Evolutionary conservation across 257 asterid genomes (phyloP), one percentile per base, ranked within the genome.

Genomic region (Solanum sitiens): DNA sequence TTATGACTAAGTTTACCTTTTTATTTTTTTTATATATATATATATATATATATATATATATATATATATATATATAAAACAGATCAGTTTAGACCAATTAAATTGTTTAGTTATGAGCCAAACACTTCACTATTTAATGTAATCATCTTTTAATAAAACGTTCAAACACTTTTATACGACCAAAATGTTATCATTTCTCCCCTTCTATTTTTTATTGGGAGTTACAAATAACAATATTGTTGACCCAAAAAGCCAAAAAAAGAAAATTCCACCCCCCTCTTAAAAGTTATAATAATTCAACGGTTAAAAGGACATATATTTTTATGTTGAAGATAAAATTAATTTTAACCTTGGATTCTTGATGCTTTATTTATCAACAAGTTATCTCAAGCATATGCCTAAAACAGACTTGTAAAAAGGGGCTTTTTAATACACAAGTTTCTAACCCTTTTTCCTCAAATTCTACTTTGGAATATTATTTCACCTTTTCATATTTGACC

Each of bases 371-470:
- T 68, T 71, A 32, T 47, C 65, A 76, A 77, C 61, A 53, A 16
- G 8, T 45, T 45, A 65, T 2, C 65, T 53, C 61, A 53, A 53
- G 63, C 76, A 79, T 83, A 89, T 86, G 91, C 88, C 68, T 67
- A 87, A 87, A 88, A 86, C 74, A 71, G 83, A 87, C 76, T 88
- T 83, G 71, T 30, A 79, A 83, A 74, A 90, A 91, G 92, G 87
- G 88, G 75, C 87, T 87, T 90, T 77, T 40, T 85, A 73, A 30
- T 87, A 90, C 92, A 87, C 91, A 88, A 88, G 77, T 88, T 90
- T 86, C 90, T 53, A 91, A 89, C 90, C 88, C 90, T 59, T 88
- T 89, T 89, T 83, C 92, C 85, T 88, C 89, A 88, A 89, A 87
- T 89, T 87, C 92, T 88, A 86, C 93, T 91, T 88, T 87, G 65